Percentiles rank a stretch among this genome's conserved stretches.
Evolutionary conservation across 352 stramenopile species (phyloP).

Genomic region (Phytophthora boehmeriae): DNA sequence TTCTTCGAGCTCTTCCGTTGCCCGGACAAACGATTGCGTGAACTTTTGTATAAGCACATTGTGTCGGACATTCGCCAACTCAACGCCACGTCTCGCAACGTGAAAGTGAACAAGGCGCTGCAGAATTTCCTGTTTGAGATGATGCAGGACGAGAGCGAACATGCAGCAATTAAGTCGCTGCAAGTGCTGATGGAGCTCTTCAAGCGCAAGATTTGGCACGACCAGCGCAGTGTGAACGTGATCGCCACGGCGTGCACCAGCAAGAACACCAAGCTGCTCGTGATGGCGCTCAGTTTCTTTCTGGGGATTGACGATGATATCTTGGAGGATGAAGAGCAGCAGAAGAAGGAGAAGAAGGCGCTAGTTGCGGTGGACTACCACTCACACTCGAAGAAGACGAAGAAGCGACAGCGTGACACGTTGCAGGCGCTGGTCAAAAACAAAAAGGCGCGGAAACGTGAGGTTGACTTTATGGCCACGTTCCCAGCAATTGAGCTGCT

Average conservation of each 20-base stretch:
- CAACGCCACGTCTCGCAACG: constrained; percentile 92
- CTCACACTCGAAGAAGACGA: constrained; percentile 97
- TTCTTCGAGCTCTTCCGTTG: constrained; percentile 98
- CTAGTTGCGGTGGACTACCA: constrained; percentile 93
- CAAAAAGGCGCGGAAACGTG: constrained; percentile 80
- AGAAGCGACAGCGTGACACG: constrained; percentile 87
- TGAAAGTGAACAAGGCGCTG: constrained; percentile 95
- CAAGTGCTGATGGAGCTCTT: constrained; percentile 97
- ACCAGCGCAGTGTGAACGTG: constrained; percentile 96
- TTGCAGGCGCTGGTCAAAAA: constrained; percentile 91
- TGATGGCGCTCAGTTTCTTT: constrained; percentile 97
- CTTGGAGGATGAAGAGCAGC: constrained; percentile 94
- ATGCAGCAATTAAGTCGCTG: constrained; percentile 88
- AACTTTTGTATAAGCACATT: constrained; percentile 96
- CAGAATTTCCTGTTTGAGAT: constrained; percentile 97
- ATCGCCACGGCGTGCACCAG: constrained; percentile 93
- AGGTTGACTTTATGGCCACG: constrained; percentile 76
- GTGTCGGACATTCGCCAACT: constrained; percentile 93
- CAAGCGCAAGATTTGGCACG: constrained; percentile 96
- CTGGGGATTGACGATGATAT: constrained; percentile 98
- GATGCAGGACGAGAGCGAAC: constrained; percentile 90
- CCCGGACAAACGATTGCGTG: constrained; percentile 95
- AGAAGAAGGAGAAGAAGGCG: constrained; percentile 88
- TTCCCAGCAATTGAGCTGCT: constrained; percentile 98
- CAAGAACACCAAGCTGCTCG: constrained; percentile 88